These are phyloP conservation scores for Cercospora canescens DNA, from an alignment of 2,329 filamentous ascomycete genomes.

Conservation along the genomic window DNA sequence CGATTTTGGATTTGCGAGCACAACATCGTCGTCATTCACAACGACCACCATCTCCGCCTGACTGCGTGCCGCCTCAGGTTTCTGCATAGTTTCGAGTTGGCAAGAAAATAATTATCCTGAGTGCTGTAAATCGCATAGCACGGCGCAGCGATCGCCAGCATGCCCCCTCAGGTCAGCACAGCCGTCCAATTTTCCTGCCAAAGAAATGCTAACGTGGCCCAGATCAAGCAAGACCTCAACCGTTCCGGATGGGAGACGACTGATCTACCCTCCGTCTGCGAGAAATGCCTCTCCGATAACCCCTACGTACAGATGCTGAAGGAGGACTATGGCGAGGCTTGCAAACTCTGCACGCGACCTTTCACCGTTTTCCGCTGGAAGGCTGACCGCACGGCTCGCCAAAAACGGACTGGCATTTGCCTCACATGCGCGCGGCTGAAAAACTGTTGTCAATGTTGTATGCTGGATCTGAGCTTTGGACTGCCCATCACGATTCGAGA, in stretches of 20 bases:
- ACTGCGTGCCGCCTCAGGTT: not conserved
- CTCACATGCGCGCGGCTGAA: constrained; percentile 95
- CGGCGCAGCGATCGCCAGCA: not conserved
- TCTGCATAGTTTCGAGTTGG: not conserved
- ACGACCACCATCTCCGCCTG: not conserved
- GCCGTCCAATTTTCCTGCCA: not conserved
- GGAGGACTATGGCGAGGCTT: constrained; percentile 79
- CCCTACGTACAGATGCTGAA: constrained; percentile 99
- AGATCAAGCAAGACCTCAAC: constrained; percentile 96
- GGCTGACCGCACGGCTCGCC: constrained; percentile 83
- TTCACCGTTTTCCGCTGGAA: constrained; percentile 98
- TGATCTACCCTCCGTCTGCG: constrained; percentile 84
- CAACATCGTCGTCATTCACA: not conserved
- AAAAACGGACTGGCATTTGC: constrained; percentile 93
- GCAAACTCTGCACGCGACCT: constrained; percentile 80
- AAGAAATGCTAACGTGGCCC: constrained; percentile 66
- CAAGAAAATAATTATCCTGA: not conserved
- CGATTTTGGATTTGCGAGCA: constrained; percentile 3
- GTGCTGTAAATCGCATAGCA: not conserved
- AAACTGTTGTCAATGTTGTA: constrained; percentile 98
- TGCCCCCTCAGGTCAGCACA: not conserved
- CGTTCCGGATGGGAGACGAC: constrained; percentile 94
- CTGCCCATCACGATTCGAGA: constrained; percentile 93
- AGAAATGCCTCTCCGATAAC: constrained; percentile 92
- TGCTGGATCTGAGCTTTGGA: constrained; percentile 95